Percentiles rank a stretch among this genome's conserved stretches.
These are phyloP conservation scores for Cercospora sesami DNA, from an alignment of 2,329 filamentous ascomycete genomes.

Conservation along the genomic window DNA sequence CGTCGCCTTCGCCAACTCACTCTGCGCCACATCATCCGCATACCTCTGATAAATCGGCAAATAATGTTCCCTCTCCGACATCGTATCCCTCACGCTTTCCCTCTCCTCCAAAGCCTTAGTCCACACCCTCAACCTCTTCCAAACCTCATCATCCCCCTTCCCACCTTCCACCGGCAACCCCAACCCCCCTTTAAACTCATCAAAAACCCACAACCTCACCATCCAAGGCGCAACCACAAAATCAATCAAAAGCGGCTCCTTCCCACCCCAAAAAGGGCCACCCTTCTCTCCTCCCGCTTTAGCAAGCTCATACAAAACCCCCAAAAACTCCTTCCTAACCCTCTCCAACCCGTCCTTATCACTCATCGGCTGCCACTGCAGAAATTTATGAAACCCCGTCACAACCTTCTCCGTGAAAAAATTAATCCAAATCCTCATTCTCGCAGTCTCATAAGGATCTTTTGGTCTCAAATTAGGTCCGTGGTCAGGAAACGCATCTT, in stretches of 20 bases:
- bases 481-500: slow-evolving; percentile 64
- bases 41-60: slow-evolving; percentile 62
- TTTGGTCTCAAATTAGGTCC: slow-evolving; percentile 57
- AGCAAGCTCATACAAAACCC: slow-evolving; percentile 60
- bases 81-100: slow-evolving; percentile 65
- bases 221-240: slow-evolving; percentile 70
- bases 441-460: slow-evolving; percentile 64
- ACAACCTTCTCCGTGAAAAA: slow-evolving; percentile 68
- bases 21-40: slow-evolving; percentile 50
- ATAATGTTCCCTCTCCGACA: slow-evolving; percentile 67
- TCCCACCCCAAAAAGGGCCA: slow-evolving; percentile 69
- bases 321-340: slow-evolving; percentile 60
- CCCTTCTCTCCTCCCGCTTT: slow-evolving; percentile 57
- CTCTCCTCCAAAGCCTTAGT: slow-evolving; percentile 58
- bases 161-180: slow-evolving; percentile 49
- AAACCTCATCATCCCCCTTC: slow-evolving; percentile 57
- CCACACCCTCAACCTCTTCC: slow-evolving; percentile 68
- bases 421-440: slow-evolving; percentile 71
- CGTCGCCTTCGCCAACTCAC: slow-evolving; percentile 51
- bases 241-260: slow-evolving; percentile 66
- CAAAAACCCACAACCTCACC: slow-evolving; percentile 66
- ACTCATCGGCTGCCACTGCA: slow-evolving; percentile 50
- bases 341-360: slow-evolving; percentile 47
- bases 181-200: slow-evolving; percentile 68
- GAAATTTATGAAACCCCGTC: slow-evolving; percentile 65